Conservation (phyloP, 306 rosid species). For the Cicer yamashitae region DNA sequence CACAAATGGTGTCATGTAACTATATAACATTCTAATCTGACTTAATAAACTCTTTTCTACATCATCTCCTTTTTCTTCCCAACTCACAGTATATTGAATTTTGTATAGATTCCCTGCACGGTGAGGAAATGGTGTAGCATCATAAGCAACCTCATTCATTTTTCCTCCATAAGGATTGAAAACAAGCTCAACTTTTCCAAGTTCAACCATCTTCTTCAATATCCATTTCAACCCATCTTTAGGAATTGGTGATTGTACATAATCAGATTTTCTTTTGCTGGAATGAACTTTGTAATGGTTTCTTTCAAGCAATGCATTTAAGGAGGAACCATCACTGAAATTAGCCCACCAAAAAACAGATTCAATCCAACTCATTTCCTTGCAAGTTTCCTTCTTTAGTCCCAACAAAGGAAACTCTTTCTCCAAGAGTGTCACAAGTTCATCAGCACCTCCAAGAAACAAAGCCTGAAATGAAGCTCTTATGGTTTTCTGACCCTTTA, state of each 20-base stretch:
- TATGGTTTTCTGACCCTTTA: constrained; percentile 50
- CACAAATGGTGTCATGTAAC: constrained; percentile 76
- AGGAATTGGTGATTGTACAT: constrained; percentile 62
- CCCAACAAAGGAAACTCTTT: constrained; percentile 67
- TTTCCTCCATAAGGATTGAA: constrained; percentile 89
- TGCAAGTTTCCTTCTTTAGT: constrained; percentile 54
- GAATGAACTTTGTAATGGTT: constrained; percentile 47
- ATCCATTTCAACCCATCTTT: constrained; percentile 57
- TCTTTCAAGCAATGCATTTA: constrained; percentile 59
- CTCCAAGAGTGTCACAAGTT: constrained; percentile 53
- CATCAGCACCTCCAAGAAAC: constrained; percentile 62
- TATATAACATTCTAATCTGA: constrained; percentile 56
- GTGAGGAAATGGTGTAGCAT: constrained; percentile 76
- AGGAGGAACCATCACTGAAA: constrained; percentile 37
- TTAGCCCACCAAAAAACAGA: constrained; percentile 69
- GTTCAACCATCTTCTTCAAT: constrained; percentile 57
- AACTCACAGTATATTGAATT: constrained; percentile 68
- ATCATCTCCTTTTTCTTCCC: constrained; percentile 50
- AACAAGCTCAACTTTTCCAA: constrained; percentile 62
- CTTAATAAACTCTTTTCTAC: constrained; percentile 39
- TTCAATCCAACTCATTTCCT: constrained; percentile 69
- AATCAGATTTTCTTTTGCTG: constrained; percentile 67
- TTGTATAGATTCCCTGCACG: constrained; percentile 68
- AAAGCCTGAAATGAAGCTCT: constrained; percentile 49
- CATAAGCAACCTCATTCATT: constrained; percentile 58